A percentile compares a stretch with the other conserved stretches of the same genome.
These are phyloP conservation scores for Wickerhamiella azymoides DNA, from an alignment of 805 yeast genomes.

Conservation along the genomic window DNA sequence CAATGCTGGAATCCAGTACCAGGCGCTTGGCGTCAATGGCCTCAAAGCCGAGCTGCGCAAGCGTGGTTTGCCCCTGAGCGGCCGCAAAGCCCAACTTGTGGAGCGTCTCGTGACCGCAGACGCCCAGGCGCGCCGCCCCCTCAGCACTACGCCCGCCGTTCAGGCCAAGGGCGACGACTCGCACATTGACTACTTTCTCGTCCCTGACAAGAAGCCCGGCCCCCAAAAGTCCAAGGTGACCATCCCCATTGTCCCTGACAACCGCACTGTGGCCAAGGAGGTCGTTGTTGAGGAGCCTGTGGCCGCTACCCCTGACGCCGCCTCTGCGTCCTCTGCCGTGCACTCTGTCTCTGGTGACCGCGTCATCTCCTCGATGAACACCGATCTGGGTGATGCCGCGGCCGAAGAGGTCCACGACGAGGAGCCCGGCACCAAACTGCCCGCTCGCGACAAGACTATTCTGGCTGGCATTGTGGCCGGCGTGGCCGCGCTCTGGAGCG, in stretches of 20 bases:
- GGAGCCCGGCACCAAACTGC: conserved; percentile 12
- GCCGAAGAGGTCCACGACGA: conserved; percentile 10
- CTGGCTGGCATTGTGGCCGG: conserved; percentile 23
- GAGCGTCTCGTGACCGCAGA: conserved; percentile 23
- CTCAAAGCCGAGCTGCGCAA: conserved; percentile 45
- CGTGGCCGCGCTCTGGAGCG: conserved; percentile 27
- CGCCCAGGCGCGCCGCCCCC: conserved; percentile 11
- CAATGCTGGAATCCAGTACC: conserved; percentile 18
- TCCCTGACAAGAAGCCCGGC: conserved; percentile 18
- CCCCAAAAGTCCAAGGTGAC: conserved; percentile 12
- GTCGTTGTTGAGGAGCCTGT: conserved; percentile 5
- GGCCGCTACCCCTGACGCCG: conserved; percentile 11
- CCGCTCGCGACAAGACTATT: conserved; percentile 23
- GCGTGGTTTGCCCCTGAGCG: conserved; percentile 48
- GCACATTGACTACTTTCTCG: conserved; percentile 25
- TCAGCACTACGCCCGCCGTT: conserved; percentile 14
- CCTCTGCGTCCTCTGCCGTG: conserved; percentile 17
- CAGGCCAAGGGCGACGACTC: conserved; percentile 25
- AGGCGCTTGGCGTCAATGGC: conserved; percentile 37
- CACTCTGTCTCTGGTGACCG: conserved; percentile 10
- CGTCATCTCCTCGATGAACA: conserved; percentile 20
- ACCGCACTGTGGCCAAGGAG: conserved; percentile 11
- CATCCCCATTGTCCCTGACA: conserved; percentile 24
- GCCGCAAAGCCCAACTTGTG: conserved; percentile 45
- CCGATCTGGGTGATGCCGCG: conserved; percentile 17